These are phyloP conservation scores for Xylariaceae sp. DNA, from an alignment of 2,329 filamentous ascomycete genomes.

Conservation along the genomic window DNA sequence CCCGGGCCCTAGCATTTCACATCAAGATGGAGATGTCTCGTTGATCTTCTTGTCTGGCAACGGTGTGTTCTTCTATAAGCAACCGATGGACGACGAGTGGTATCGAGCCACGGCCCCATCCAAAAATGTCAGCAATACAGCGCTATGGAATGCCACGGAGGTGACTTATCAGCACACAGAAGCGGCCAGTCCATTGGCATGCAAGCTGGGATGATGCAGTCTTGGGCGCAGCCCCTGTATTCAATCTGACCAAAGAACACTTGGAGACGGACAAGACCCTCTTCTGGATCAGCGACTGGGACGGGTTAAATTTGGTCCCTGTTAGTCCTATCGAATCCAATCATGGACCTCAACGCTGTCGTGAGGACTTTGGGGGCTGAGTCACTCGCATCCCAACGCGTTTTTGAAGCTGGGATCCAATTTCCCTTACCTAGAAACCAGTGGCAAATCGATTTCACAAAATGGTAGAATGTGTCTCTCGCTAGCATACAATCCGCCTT, in stretches of 20 bases:
- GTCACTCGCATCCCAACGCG: neutral
- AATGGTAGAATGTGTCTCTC: slow-evolving; percentile 9
- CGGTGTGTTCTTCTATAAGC: slow-evolving; percentile 4
- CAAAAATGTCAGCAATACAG: neutral
- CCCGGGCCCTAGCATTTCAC: no score
- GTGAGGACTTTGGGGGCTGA: neutral
- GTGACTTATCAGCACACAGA: slow-evolving; percentile 1
- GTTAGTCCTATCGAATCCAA: neutral
- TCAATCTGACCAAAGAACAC: slow-evolving; percentile 12
- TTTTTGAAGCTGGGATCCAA: neutral
- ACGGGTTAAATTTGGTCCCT: neutral
- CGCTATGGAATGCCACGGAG: neutral
- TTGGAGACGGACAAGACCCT: neutral
- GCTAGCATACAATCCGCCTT: slow-evolving; percentile 6
- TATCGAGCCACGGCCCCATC: slow-evolving; percentile 8
- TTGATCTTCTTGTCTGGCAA: slow-evolving; percentile 17
- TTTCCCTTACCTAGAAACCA: slow-evolving; percentile 22
- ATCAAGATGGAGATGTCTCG: neutral
- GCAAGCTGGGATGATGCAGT: slow-evolving; percentile 5
- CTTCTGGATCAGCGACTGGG: neutral
- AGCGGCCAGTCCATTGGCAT: slow-evolving; percentile 19
- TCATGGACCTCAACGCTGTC: neutral
- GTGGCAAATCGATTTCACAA: slow-evolving; percentile 12
- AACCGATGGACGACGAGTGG: slow-evolving; percentile 16
- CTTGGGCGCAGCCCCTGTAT: slow-evolving; percentile 11